Base-by-base conservation (phyloP, 2,329 filamentous ascomycete genomes). In the Emmonsia crescens region DNA sequence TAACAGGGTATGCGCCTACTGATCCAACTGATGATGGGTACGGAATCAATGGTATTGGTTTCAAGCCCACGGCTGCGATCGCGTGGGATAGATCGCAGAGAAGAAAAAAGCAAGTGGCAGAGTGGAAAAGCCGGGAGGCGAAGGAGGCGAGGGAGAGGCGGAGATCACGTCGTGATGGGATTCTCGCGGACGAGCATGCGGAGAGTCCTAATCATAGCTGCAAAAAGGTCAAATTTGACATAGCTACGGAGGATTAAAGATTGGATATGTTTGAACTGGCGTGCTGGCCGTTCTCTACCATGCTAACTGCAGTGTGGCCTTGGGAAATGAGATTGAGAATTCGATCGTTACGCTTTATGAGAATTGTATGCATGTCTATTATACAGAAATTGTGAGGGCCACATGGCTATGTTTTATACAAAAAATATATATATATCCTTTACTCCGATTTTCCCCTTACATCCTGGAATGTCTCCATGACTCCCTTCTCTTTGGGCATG, bases 11-110 rank as follows among this genome's bases (percentile, higher is more conserved):
- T 66, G 77, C 82, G 59, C 77, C 79, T 2, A 77, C 74, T 4
- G 81, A 84, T 60, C 80, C 81, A 6, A 80, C 79, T 46, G 84
- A 86, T 67, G 84, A 87, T 69, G 83, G 84, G 2, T 82, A 83
- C 60, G 84, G 84, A 5, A 80, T 86, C 64, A 86, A 87, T 66
- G 84, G 84, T 1, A 79, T 87, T 61, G 84, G 84, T 0, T 87
- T 86, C 71, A 79, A 79, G 62, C 84, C 84, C 3, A 86, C 83
- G 1, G 78, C 83, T 19, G 81, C 82, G 48, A 79, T 84, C 36
- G 83, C 82, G 1, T 81, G 82, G 73, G 79, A 79, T 19, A 74
- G 84, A 56, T 78, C 79, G 49, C 80, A 83, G 69, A 80, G 77
- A 67, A 76, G 84, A 61, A 79, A 80, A 69, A 80, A 81, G 70